Evolutionary conservation across 2,329 filamentous ascomycete genomes (phyloP).

Genomic region (Penicillium sp.): DNA sequence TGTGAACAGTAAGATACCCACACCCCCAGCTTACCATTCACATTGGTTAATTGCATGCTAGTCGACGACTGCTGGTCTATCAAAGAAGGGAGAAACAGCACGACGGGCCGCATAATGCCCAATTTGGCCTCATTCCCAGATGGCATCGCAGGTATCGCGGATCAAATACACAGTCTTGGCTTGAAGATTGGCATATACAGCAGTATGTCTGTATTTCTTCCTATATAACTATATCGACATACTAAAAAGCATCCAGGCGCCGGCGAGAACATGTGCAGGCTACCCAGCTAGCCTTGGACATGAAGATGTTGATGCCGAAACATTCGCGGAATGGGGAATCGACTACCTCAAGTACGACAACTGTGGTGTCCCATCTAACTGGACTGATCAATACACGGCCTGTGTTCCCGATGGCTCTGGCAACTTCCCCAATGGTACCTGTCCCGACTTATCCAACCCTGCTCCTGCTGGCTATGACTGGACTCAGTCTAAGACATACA

Average conservation of each 20-base stretch:
- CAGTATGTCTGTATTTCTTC: constrained; percentile 26
- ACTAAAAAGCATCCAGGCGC: constrained; percentile 20
- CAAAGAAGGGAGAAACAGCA: constrained; percentile 41
- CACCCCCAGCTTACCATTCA: background rate
- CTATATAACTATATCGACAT: fast-evolving
- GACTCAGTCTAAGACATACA: constrained; percentile 44
- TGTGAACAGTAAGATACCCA: constrained; percentile 32
- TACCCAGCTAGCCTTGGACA: constrained; percentile 55
- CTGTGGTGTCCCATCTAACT: constrained; percentile 43
- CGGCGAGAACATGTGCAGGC: constrained; percentile 49
- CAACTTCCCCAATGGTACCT: constrained; percentile 40
- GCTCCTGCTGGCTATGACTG: constrained; percentile 50
- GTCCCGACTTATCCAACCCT: constrained; percentile 31
- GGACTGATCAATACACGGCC: constrained; percentile 36
- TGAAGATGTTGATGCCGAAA: constrained; percentile 54
- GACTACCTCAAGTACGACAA: constrained; percentile 59
- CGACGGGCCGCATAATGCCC: constrained; percentile 43
- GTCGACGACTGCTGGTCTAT: constrained; percentile 59
- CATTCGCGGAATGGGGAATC: constrained; percentile 56
- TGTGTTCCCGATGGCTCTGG: constrained; percentile 41
- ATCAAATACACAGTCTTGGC: constrained; percentile 52
- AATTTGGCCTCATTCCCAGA: constrained; percentile 53
- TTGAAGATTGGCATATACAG: constrained; percentile 62
- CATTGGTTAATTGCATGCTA: constrained; percentile 5
- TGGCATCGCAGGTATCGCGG: constrained; percentile 53